Evolutionary conservation across 2,329 filamentous ascomycete genomes (phyloP).

Genomic region (Sporothrix sp.): DNA sequence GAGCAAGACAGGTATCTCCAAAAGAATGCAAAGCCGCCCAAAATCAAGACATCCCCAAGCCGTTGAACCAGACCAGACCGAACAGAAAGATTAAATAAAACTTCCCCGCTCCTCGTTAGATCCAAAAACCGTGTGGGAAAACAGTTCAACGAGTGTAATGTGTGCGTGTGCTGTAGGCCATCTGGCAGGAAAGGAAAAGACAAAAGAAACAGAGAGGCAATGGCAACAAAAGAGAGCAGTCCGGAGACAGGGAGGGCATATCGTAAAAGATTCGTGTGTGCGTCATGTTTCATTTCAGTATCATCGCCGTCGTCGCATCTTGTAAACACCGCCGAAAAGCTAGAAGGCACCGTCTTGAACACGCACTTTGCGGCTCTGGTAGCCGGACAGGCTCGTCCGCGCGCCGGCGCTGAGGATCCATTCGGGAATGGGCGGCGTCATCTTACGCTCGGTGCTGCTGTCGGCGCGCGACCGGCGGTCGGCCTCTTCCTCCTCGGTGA

Average conservation of each 20-base stretch:
- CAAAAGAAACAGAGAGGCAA: background rate
- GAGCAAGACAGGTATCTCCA: slow-evolving; percentile 10
- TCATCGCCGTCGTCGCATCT: background rate
- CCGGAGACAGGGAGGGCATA: background rate
- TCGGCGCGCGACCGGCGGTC: slow-evolving; percentile 17
- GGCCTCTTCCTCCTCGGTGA: slow-evolving; percentile 20
- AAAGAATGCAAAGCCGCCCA: background rate
- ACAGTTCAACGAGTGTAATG: background rate
- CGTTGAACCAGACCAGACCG: background rate
- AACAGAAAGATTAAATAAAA: background rate
- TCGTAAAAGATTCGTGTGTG: background rate
- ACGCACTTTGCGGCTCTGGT: slow-evolving; percentile 29
- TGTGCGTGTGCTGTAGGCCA: background rate
- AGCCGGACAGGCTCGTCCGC: slow-evolving; percentile 39
- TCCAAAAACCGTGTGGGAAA: background rate
- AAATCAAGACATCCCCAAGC: background rate
- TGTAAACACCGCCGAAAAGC: background rate
- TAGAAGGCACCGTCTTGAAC: slow-evolving; percentile 4
- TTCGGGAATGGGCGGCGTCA: slow-evolving; percentile 53
- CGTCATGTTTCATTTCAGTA: background rate
- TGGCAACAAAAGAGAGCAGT: background rate
- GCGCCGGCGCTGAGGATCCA: slow-evolving; percentile 49
- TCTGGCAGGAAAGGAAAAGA: background rate
- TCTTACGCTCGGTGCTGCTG: slow-evolving; percentile 32
- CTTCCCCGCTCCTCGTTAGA: background rate